Conservation (phyloP, 805 yeast species). For the Candida taoyuanica region DNA sequence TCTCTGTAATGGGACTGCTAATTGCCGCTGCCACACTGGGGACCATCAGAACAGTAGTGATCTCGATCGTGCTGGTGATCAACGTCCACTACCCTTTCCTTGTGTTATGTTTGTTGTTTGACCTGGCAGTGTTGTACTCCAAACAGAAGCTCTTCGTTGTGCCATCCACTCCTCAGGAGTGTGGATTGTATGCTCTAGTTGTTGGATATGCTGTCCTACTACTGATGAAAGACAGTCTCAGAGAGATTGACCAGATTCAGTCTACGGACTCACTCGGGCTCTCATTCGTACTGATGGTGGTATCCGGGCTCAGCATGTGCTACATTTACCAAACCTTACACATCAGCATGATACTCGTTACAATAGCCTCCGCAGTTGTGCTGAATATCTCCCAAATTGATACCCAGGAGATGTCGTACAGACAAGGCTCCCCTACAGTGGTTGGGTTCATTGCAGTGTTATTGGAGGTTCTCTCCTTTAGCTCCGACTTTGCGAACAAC, state of each 20-base stretch:
- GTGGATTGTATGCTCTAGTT: neutral
- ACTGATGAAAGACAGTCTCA: conserved; percentile 9
- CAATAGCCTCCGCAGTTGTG: conserved; percentile 24
- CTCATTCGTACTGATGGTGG: neutral
- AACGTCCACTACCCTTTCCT: conserved; percentile 14
- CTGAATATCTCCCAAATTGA: conserved; percentile 20
- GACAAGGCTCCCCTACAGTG: conserved; percentile 18
- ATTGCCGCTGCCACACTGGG: conserved; percentile 16
- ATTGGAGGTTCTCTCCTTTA: conserved; percentile 33
- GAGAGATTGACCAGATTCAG: conserved; percentile 13
- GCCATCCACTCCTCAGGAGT: neutral
- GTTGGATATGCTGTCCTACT: conserved; percentile 6
- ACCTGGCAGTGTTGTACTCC: conserved; percentile 5
- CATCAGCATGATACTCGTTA: conserved; percentile 24
- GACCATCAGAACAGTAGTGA: conserved; percentile 21
- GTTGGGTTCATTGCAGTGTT: conserved; percentile 31
- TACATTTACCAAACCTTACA: conserved; percentile 9
- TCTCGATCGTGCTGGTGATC: conserved; percentile 20
- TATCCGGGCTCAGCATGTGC: conserved; percentile 4
- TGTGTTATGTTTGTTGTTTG: conserved; percentile 13
- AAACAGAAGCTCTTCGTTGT: neutral
- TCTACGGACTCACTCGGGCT: neutral
- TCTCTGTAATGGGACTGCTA: conserved; percentile 13
- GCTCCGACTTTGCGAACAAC: conserved; percentile 14
- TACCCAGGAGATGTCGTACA: conserved; percentile 4